Conservation (phyloP, 768 basidiomycete genomes). For the Lactarius akahatsu region DNA sequence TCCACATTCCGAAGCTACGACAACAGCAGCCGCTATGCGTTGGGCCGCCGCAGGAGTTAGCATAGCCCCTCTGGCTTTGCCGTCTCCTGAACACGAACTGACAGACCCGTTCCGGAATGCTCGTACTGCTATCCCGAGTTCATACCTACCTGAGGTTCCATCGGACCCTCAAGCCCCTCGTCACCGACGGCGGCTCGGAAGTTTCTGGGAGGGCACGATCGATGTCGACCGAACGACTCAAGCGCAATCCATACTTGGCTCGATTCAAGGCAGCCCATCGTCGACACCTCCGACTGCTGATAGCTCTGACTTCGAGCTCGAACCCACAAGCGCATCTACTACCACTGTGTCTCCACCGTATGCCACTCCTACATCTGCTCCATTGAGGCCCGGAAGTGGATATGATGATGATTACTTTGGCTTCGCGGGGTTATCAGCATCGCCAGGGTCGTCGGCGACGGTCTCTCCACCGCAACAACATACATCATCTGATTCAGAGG, state of each 20-base stretch:
- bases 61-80: constrained; percentile 82
- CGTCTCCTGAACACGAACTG: constrained; percentile 89
- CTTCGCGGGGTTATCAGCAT: constrained; percentile 1
- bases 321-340: constrained; percentile 9
- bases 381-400: constrained; percentile 24
- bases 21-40: constrained; percentile 78
- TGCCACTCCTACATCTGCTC: constrained; percentile 35
- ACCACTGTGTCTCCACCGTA: constrained; percentile 30
- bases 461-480: constrained; percentile 29
- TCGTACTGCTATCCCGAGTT: constrained; percentile 63
- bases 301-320: constrained; percentile 2
- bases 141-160: constrained; percentile 45
- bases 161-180: constrained; percentile 46
- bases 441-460: constrained; percentile 4
- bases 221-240: constrained; percentile 49
- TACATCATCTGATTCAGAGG: constrained; percentile 35
- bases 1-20: constrained; percentile 52
- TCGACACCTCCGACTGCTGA: constrained; percentile 23
- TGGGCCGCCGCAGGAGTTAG: constrained; percentile 82
- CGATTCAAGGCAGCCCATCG: constrained; percentile 35
- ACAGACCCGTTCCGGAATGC: constrained; percentile 86
- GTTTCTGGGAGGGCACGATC: constrained; percentile 77
- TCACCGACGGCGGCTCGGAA: constrained; percentile 58
- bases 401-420: constrained; percentile 36
- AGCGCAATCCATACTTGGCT: constrained; percentile 26